Conservation (phyloP, 2,329 filamentous ascomycete genomes). For the Fusarium mexicanum region DNA sequence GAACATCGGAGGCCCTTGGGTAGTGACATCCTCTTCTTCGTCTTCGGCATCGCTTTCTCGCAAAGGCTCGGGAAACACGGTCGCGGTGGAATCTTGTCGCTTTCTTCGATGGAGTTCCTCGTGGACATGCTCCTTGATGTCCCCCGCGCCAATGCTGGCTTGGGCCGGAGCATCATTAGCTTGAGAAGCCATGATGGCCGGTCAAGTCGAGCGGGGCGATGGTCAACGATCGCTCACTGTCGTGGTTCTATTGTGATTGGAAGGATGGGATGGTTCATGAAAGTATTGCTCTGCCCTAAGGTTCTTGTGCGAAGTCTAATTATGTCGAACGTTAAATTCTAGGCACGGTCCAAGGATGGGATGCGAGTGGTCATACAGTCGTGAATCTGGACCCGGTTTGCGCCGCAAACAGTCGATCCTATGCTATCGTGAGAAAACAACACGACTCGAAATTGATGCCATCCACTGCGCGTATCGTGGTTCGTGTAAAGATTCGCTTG, state of each 20-base stretch:
- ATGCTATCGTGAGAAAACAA: conserved; percentile 27
- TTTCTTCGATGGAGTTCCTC: conserved; percentile 59
- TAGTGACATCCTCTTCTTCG: conserved; percentile 58
- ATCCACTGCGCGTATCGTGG: conserved; percentile 5
- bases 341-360: not conserved
- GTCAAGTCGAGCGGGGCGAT: conserved; percentile 19
- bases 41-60: conserved; percentile 60
- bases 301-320: not conserved
- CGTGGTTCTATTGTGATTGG: not conserved
- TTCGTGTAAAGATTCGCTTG: conserved; percentile 1
- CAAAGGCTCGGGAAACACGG: conserved; percentile 61
- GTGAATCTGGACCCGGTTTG: conserved; percentile 27
- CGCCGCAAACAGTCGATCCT: conserved; percentile 29
- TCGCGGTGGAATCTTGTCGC: conserved; percentile 50
- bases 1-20: conserved; percentile 59
- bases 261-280: not conserved
- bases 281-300: not conserved
- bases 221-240: not conserved
- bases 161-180: conserved; percentile 30
- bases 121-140: conserved; percentile 51
- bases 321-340: not conserved
- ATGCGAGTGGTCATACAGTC: conserved; percentile 16
- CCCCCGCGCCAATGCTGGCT: conserved; percentile 47
- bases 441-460: conserved; percentile 18
- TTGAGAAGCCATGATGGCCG: conserved; percentile 33